phyloP scores from a whole-genome alignment of 306 rosid genomes.

The Rosa persica region DNA sequence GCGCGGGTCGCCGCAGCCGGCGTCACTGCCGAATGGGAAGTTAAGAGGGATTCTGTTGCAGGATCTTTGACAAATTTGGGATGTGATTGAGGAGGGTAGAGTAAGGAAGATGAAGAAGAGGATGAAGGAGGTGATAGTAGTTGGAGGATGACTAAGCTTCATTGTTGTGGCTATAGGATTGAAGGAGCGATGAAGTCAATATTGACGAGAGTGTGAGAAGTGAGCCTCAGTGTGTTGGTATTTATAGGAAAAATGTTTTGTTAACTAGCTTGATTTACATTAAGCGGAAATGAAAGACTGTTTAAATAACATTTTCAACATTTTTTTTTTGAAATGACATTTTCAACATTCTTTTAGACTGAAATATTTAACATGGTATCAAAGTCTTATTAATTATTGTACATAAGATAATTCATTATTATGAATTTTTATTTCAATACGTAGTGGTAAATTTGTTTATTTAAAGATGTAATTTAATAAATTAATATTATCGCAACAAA shows the following conservation, averaged over 20 bases:
- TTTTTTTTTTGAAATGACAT: not conserved
- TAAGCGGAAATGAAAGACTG: not conserved
- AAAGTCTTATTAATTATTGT: too few relatives aligned
- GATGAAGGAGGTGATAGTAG: slow-evolving; percentile 4
- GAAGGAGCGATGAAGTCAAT: not conserved
- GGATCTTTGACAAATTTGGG: slow-evolving; percentile 66
- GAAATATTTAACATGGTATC: not conserved
- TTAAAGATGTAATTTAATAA: too few relatives aligned
- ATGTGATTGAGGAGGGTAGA: slow-evolving; percentile 17
- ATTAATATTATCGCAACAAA: too few relatives aligned
- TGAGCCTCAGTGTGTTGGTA: slow-evolving; percentile 14
- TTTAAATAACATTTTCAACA: not conserved
- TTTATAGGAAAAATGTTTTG: not conserved
- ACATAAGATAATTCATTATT: too few relatives aligned
- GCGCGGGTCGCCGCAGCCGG: slow-evolving; percentile 69
- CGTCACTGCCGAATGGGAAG: slow-evolving; percentile 71
- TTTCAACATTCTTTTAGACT: too few relatives aligned
- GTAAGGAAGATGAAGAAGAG: slow-evolving; percentile 35
- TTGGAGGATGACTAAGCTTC: slow-evolving; percentile 24
- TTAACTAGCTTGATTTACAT: not conserved
- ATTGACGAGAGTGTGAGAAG: slow-evolving; percentile 1
- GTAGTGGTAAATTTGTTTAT: too few relatives aligned
- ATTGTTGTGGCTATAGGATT: not conserved
- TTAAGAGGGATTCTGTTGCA: slow-evolving; percentile 57
- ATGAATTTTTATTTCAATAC: too few relatives aligned